Percentiles rank a stretch among this genome's conserved stretches.
These are phyloP conservation scores for Acanthamoeba royreba DNA, from an alignment of 208 protist genomes.

Conservation along the genomic window DNA sequence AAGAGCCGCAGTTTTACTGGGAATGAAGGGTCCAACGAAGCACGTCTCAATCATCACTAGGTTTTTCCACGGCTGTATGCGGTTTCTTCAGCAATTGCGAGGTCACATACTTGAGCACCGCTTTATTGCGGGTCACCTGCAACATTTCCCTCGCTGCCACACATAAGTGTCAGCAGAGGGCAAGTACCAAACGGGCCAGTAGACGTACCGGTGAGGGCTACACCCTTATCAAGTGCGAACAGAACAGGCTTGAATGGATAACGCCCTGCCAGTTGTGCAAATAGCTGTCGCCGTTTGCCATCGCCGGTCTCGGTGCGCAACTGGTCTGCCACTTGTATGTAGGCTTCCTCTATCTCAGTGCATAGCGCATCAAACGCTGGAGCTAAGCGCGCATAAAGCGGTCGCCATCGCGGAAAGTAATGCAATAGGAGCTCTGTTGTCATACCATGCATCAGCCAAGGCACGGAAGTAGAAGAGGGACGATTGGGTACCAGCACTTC, in stretches of 20 bases:
- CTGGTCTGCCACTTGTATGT: background rate
- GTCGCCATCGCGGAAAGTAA: background rate
- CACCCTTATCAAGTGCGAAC: background rate
- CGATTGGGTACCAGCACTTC: background rate
- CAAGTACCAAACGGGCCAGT: background rate
- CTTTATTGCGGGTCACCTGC: background rate
- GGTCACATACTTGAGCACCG: background rate
- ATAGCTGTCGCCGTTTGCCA: background rate
- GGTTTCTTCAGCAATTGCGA: background rate
- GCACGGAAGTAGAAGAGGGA: background rate
- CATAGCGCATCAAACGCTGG: background rate
- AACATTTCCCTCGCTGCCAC: background rate
- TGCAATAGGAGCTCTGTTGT: background rate
- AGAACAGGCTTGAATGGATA: background rate
- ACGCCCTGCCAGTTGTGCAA: background rate
- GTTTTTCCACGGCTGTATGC: too few species aligned
- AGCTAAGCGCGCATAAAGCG: background rate
- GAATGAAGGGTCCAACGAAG: too few species aligned
- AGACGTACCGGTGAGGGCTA: background rate
- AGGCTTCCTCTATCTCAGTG: background rate
- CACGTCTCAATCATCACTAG: too few species aligned
- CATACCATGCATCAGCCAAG: too few species aligned
- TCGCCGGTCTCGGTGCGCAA: too few species aligned
- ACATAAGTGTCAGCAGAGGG: too few species aligned
- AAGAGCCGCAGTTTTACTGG: too few species aligned